Percentiles rank a stretch among this genome's conserved stretches.
phyloP scores from a whole-genome alignment of 2,329 filamentous ascomycete genomes.

The Fusarium buxicola region DNA sequence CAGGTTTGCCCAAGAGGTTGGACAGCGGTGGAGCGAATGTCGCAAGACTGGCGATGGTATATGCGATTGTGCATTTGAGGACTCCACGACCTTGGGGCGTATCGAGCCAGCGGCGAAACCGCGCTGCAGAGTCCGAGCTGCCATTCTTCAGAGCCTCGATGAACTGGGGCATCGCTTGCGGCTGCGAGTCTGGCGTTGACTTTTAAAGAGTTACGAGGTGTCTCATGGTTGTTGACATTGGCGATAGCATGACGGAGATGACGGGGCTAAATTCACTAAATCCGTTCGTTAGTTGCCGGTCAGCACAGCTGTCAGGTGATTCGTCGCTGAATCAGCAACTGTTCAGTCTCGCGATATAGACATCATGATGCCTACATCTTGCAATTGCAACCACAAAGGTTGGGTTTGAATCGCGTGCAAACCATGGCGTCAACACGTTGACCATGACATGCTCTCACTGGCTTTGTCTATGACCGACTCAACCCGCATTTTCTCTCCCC shows the following conservation, averaged over 20 bases:
- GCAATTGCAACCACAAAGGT: neutral
- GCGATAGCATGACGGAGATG: neutral
- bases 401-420: neutral
- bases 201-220: neutral
- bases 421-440: neutral
- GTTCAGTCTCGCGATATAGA: neutral
- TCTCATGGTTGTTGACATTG: constrained; percentile 24
- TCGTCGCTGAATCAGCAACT: constrained; percentile 15
- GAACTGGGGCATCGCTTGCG: constrained; percentile 17
- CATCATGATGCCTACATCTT: constrained; percentile 2
- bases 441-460: neutral
- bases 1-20: constrained; percentile 79
- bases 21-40: constrained; percentile 83
- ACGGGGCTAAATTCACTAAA: neutral
- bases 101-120: constrained; percentile 66
- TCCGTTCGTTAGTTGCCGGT: constrained; percentile 16
- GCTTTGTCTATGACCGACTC: neutral
- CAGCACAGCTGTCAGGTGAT: constrained; percentile 24
- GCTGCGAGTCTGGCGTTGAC: neutral
- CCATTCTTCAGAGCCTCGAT: constrained; percentile 23
- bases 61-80: constrained; percentile 91
- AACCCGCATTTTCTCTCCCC: neutral
- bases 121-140: constrained; percentile 55
- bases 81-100: constrained; percentile 82
- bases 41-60: constrained; percentile 84